Evolutionary conservation across 805 yeast genomes (phyloP).

Genomic region (Brettanomyces sp.): DNA sequence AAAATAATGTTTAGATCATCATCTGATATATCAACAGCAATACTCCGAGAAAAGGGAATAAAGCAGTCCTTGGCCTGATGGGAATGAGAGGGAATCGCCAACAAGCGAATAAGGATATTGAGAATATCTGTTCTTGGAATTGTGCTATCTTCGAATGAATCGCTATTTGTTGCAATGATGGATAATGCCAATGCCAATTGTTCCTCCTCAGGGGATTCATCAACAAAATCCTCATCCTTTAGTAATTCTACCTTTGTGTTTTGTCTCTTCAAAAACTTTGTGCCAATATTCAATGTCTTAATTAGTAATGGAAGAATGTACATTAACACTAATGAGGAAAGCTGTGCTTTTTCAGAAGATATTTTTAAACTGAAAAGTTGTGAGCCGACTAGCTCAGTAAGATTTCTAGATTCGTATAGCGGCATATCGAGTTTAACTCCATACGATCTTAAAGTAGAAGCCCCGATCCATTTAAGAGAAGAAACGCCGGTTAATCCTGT

Average conservation of each 20-base stretch:
- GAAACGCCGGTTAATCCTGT: constrained; percentile 40
- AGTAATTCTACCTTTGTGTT: constrained; percentile 36
- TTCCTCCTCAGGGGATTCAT: constrained; percentile 85
- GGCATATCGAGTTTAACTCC: constrained; percentile 37
- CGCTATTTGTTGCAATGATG: constrained; percentile 60
- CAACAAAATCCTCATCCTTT: constrained; percentile 59
- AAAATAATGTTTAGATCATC: constrained; percentile 54
- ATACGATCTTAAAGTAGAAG: constrained; percentile 56
- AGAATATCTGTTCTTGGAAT: constrained; percentile 66
- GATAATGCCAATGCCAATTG: constrained; percentile 71
- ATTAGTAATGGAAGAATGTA: constrained; percentile 70
- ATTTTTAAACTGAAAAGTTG: constrained; percentile 70
- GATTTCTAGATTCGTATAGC: constrained; percentile 39
- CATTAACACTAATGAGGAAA: constrained; percentile 59
- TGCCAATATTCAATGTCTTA: constrained; percentile 60
- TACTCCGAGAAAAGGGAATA: constrained; percentile 64
- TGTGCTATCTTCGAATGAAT: constrained; percentile 51
- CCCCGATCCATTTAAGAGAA: constrained; percentile 48
- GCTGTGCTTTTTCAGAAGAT: constrained; percentile 59
- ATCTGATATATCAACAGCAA: constrained; percentile 50
- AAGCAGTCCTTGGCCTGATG: constrained; percentile 80
- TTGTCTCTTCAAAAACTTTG: constrained; percentile 41
- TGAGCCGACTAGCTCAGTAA: constrained; percentile 48
- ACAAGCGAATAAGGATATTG: constrained; percentile 49
- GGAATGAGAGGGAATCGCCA: constrained; percentile 69